phyloP scores from a whole-genome alignment of 1,139 yeast species.

The Yamadazyma blattariae region DNA sequence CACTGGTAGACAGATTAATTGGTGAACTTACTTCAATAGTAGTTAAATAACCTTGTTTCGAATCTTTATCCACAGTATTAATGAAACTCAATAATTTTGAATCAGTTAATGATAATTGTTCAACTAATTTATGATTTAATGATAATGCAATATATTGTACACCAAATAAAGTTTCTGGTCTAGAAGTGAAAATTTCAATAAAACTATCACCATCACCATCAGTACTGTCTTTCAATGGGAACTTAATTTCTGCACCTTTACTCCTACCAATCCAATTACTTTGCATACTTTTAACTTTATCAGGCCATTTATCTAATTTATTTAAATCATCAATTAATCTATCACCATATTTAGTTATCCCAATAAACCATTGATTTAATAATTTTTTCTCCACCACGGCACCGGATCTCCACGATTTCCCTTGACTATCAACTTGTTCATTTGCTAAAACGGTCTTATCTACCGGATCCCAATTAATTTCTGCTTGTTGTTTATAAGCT shows the following conservation, averaged over 20 bases:
- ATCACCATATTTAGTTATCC: slow-evolving; percentile 78
- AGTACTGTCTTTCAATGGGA: slow-evolving; percentile 32
- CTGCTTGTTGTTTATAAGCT: slow-evolving; percentile 83
- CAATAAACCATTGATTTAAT: slow-evolving; percentile 89
- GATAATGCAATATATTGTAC: slow-evolving; percentile 83
- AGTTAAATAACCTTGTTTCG: slow-evolving; percentile 61
- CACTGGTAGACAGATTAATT: slow-evolving; percentile 31
- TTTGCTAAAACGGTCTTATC: slow-evolving; percentile 93
- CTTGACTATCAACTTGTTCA: slow-evolving; percentile 91
- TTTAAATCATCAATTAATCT: slow-evolving; percentile 63
- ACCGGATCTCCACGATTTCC: slow-evolving; percentile 95
- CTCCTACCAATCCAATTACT: slow-evolving; percentile 91
- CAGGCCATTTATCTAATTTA: slow-evolving; percentile 74
- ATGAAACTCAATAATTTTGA: slow-evolving; percentile 46
- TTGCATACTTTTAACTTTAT: slow-evolving; percentile 86
- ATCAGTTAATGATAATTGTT: slow-evolving; percentile 32
- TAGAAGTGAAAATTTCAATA: slow-evolving; percentile 71
- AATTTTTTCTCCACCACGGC: slow-evolving; percentile 82
- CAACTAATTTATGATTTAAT: slow-evolving; percentile 61
- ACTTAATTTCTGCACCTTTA: slow-evolving; percentile 68
- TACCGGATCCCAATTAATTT: slow-evolving; percentile 96
- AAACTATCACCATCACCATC: slow-evolving; percentile 15
- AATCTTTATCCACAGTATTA: slow-evolving; percentile 27
- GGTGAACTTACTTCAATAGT: slow-evolving; percentile 58
- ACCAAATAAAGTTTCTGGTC: slow-evolving; percentile 83